Conservation (phyloP, 805 yeast genomes). For the Metschnikowia santaceciliae region DNA sequence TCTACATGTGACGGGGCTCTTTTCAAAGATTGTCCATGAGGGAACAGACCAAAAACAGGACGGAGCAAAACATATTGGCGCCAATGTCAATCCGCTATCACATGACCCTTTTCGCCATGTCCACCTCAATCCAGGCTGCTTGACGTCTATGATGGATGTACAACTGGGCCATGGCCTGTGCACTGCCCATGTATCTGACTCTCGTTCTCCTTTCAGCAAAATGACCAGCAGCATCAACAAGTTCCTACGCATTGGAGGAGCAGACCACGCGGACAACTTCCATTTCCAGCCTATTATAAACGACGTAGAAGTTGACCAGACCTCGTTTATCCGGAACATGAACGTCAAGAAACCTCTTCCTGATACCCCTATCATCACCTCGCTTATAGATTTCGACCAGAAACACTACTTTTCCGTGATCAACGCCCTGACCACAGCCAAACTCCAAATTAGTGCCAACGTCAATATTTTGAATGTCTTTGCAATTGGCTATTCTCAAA, state of each 20-base stretch:
- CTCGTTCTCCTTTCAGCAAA: constrained; percentile 29
- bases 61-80: constrained; percentile 46
- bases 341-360: constrained; percentile 2
- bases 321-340: not conserved
- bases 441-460: constrained; percentile 43
- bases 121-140: constrained; percentile 54
- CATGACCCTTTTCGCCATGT: constrained; percentile 53
- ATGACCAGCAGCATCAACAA: constrained; percentile 31
- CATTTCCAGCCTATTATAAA: constrained; percentile 5
- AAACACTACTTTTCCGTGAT: constrained; percentile 27
- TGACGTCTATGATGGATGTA: constrained; percentile 19
- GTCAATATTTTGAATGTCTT: constrained; percentile 49
- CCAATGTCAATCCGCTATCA: constrained; percentile 48
- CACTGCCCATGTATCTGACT: constrained; percentile 6
- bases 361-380: constrained; percentile 11
- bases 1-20: constrained; percentile 42
- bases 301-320: constrained; percentile 2
- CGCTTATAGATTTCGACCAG: constrained; percentile 32
- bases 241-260: constrained; percentile 18
- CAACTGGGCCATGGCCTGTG: constrained; percentile 5
- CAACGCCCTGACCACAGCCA: constrained; percentile 24
- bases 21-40: constrained; percentile 32
- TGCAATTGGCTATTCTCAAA: constrained; percentile 27
- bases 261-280: constrained; percentile 1
- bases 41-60: constrained; percentile 36